These are phyloP conservation scores for Musa balbisiana DNA, from an alignment of 202 grass and related monocot genomes.

Conservation along the genomic window DNA sequence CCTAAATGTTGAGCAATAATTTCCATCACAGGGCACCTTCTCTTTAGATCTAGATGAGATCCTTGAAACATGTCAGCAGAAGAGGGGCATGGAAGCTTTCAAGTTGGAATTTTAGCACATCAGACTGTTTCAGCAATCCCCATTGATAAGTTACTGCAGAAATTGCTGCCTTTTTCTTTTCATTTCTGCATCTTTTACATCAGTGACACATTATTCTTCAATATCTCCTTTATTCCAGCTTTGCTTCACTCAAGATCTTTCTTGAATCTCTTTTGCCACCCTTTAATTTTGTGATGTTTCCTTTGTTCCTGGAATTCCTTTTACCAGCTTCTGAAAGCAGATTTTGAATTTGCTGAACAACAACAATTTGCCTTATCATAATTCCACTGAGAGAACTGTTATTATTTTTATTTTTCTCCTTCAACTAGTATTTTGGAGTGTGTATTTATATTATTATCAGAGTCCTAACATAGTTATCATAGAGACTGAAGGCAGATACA, in stretches of 20 bases:
- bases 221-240: slow-evolving; percentile 3
- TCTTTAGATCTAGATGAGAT: slow-evolving; percentile 12
- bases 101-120: slow-evolving; percentile 8
- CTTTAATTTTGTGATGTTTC: background rate
- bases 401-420: no score
- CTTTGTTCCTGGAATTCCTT: background rate
- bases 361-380: no score
- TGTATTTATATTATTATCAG: background rate
- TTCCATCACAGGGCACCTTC: background rate
- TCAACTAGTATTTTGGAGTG: background rate
- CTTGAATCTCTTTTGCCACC: background rate
- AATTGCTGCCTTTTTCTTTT: background rate
- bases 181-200: background rate
- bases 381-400: no score
- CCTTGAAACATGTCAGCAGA: background rate
- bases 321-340: background rate
- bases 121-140: background rate
- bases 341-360: no score
- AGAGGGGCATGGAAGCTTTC: background rate
- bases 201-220: slow-evolving; percentile 23
- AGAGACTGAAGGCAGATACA: no score
- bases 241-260: background rate
- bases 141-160: background rate
- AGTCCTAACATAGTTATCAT: background rate
- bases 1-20: background rate